Evolutionary conservation across 106 monocot species (phyloP), one percentile per base, ranked within the genome.

Genomic region (Platanthera zijinensis): DNA sequence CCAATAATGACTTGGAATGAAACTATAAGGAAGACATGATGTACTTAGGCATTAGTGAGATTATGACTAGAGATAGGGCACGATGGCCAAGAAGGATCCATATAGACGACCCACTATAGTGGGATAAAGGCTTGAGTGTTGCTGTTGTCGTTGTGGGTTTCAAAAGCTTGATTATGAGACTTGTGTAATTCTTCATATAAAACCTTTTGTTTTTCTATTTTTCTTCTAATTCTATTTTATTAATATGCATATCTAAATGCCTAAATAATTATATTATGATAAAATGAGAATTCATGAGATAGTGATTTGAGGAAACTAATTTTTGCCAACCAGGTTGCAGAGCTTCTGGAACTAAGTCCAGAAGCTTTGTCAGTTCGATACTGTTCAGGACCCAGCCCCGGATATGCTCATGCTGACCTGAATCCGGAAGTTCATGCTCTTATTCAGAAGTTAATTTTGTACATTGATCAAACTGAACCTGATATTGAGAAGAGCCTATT

Each of bases 401-500:
- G 62, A 13, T 67, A 17, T 76, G 79, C 83, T 57, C 82, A 84
- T 76, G 88, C 88, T 78, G 85, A 83, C 8, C 68, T 94, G 79
- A 85, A 83, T 39, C 74, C 74, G 61, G 83, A 86, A 80, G 76
- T 82, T 62, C 82, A 90, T 71, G 22, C 48, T 15, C 83, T 89
- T 39, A 94, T 94, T 48, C 90, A 89, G 77, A 82, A 80, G 72
- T 77, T 94, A 74, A 76, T 94, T 50, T 69, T 90, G 52, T 81
- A 87, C 78, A 83, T 94, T 30, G 81, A 94, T 84, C 71, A 82
- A 83, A 81, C 69, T 69, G 94, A 94, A 79, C 81, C 83, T 50
- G 85, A 90, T 75, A 89, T 82, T 46, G 68, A 85, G 78, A 94
- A 90, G 83, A 88, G 94, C 71, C 86, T 94, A 70, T 82, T 94